Base-by-base conservation (phyloP, 805 yeast genomes). In the Cephaloascus fragrans region DNA sequence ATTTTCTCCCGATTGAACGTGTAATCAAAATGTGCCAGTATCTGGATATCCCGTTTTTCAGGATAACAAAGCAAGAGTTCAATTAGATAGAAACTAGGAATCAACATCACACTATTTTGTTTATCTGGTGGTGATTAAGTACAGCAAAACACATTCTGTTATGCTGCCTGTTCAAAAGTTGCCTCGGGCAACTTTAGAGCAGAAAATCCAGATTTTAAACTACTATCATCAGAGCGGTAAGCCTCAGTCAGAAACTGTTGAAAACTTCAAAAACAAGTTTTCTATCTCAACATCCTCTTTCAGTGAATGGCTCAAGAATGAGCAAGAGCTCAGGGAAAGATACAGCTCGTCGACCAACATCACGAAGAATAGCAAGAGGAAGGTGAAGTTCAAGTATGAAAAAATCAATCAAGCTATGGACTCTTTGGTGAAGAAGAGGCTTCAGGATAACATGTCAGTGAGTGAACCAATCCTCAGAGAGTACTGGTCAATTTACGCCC, bases 331-430 rank as follows among this genome's bases (percentile, higher is more conserved):
- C 33, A 50, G 80, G n/a, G 57, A 56, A 36, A 53, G 79, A 37
- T 65, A 63, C 45, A 56, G 50, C 38, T 67, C 60, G 41, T 54
- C 61, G 37, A 49, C 51, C 18, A 28, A 50, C 4, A 60, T 16
- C 35, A 47, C 62, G 3, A 54, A 55, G 36, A 50, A 51, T 38
- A 58, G 71, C 26, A 62, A 69, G 43, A 52, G 79, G 17, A 73
- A 67, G 48, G 64, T 65, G 29, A 65, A 66, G 40, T 76, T 62
- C 57, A 77, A 76, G 52, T 77, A 77, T 46, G 78, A 67, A 44
- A 64, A 67, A 47, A 77, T 77, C 44, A 77, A 77, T 55, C 61
- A 63, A 18, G 80, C 77, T 19, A 77, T 77, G 83, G 77, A 74
- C 46, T 49, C 60, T 19, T 55, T 72, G 39, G 82, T 77, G 2